Base-by-base conservation (phyloP, 2,329 filamentous ascomycete species). In the Microcyclospora pomicola region DNA sequence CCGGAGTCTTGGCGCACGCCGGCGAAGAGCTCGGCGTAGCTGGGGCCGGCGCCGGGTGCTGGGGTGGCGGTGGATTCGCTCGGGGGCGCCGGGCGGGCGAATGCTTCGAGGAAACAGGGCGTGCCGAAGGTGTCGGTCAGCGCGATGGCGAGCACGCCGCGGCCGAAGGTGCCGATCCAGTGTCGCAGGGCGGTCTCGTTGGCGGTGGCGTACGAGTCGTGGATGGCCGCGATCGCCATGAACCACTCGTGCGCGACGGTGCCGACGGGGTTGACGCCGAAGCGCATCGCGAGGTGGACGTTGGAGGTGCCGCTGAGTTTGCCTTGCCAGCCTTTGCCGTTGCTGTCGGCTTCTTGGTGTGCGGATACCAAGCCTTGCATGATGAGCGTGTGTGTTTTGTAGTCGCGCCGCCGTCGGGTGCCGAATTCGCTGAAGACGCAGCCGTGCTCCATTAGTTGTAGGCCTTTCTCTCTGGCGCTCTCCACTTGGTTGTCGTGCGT, bases 241-340 rank as follows among this genome's bases (percentile, higher is more conserved):
- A 95, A 96, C 91, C 91, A 98, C 63, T 98, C 91, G 55, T 98
- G 91, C 1, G 91, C 91, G 2, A 84, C 78, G 0, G 91, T 98
- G 5, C 91, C 91, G 10, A 96, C 74, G 0, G 91, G 86, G 3
- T 76, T 66, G 33, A 95, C 75, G 33, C 76, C 77, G 61, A 93
- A 88, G 52, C 85, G 81, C 85, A 93, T 94, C 9, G 91, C 91
- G 48, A 98, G 76, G 58, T 96, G 88, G 3, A 98, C 91, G 54
- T 98, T 98, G 60, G 87, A 96, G 0, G 88, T 94, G 9, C 91
- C 91, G 0, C 80, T 75, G 34, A 96, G 69, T 56, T 77, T 80
- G 9, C 88, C 87, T 1, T 70, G 62, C 53, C 77, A 72, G 1
- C 77, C 80, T 30, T 71, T 70, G 24, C 45, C 39, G 19, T 49